Conservation (phyloP, 1,139 yeast genomes). For the Kodamaea suecica region DNA sequence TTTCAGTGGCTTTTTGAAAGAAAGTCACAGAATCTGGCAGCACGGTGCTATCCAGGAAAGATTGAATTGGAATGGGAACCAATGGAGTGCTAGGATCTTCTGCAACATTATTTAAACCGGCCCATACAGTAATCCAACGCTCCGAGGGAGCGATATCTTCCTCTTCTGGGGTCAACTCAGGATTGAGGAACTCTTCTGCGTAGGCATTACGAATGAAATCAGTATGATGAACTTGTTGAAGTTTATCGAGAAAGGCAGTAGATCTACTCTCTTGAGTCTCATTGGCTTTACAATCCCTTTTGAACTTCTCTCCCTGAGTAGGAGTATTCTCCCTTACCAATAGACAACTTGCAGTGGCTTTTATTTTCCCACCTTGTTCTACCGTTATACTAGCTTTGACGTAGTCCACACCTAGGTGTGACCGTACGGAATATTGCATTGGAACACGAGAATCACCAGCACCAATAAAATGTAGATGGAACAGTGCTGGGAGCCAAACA, state of each 20-base stretch:
- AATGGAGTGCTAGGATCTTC: too few relatives aligned
- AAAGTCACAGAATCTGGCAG: not conserved
- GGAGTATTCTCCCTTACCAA: constrained; percentile 15
- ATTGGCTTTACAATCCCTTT: not conserved
- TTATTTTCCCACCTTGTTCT: constrained; percentile 27
- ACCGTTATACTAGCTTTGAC: constrained; percentile 29
- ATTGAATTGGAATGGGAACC: not conserved
- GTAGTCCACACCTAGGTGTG: constrained; percentile 38
- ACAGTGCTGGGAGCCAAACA: constrained; percentile 27
- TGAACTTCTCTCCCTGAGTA: not conserved
- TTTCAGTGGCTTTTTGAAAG: constrained; percentile 2
- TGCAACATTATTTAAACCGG: constrained; percentile 27
- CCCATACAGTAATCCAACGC: constrained; percentile 43
- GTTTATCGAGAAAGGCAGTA: constrained; percentile 4
- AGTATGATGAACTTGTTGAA: constrained; percentile 34
- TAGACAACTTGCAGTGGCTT: constrained; percentile 32
- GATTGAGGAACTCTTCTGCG: constrained; percentile 36
- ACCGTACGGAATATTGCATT: constrained; percentile 57
- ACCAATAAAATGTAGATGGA: constrained; percentile 40
- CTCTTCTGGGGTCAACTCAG: constrained; percentile 37
- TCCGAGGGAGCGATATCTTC: constrained; percentile 28
- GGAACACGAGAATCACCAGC: constrained; percentile 50
- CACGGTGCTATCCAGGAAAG: not conserved
- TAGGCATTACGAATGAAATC: constrained; percentile 41
- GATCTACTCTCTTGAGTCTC: not conserved